Conservation (phyloP, 352 stramenopile species). For the Paralagenidium karlingii region DNA sequence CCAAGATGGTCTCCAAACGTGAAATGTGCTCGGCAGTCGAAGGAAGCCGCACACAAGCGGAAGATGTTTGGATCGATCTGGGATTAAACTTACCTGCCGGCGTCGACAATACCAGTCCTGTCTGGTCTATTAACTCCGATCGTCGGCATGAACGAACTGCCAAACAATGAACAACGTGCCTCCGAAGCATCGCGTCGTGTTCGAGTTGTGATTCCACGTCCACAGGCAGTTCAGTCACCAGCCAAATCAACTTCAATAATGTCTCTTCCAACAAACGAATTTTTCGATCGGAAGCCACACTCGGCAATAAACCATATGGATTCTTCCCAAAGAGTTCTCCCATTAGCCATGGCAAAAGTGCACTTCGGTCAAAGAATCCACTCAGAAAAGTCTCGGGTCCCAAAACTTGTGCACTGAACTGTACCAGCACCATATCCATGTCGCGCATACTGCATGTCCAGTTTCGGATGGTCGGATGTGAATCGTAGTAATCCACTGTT, state of each 20-base stretch:
- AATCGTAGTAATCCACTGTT: slow-evolving; percentile 62
- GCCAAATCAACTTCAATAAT: slow-evolving; percentile 77
- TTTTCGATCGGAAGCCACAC: slow-evolving; percentile 34
- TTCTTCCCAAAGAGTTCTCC: slow-evolving; percentile 2
- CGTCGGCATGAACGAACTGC: slow-evolving; percentile 54
- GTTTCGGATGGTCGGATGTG: no score
- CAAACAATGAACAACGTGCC: slow-evolving; percentile 81
- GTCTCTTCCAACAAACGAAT: slow-evolving; percentile 58
- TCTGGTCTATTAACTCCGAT: slow-evolving; percentile 74
- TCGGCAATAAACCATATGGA: no score
- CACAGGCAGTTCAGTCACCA: slow-evolving; percentile 73
- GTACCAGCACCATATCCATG: slow-evolving; percentile 59
- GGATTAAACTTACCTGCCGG: no score
- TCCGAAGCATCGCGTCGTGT: slow-evolving; percentile 52
- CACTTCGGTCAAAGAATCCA: slow-evolving; percentile 69
- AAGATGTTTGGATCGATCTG: no score
- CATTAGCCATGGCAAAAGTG: slow-evolving; percentile 61
- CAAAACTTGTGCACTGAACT: slow-evolving; percentile 42
- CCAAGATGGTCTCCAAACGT: no score
- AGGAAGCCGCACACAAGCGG: no score
- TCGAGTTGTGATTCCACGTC: slow-evolving; percentile 44
- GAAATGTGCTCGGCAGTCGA: no score
- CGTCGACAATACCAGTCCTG: no score
- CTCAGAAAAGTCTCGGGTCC: slow-evolving; percentile 60
- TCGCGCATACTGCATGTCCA: slow-evolving; percentile 62